These are phyloP conservation scores for Talaromyces borbonicus DNA, from an alignment of 495 filamentous ascomycete genomes.

Conservation along the genomic window DNA sequence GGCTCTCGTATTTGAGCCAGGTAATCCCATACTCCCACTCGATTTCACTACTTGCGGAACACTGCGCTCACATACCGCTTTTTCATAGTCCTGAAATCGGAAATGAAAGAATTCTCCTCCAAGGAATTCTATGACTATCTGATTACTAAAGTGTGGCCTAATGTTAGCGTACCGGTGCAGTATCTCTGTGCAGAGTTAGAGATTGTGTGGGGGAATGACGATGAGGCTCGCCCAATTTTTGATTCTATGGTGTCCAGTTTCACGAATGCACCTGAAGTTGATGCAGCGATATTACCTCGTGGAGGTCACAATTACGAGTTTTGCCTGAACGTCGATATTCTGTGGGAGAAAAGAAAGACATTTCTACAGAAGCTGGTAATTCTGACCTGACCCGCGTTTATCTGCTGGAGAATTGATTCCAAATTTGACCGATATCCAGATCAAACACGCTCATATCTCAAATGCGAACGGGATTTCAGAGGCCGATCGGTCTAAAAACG, in stretches of 20 bases:
- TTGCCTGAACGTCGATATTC: neutral
- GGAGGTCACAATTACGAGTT: conserved; percentile 9
- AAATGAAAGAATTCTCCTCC: neutral
- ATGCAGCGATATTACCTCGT: conserved; percentile 1
- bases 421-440: neutral
- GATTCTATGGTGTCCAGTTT: conserved; percentile 1
- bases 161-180: conserved; percentile 2
- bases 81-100: neutral
- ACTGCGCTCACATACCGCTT: neutral
- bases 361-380: conserved; percentile 4
- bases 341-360: conserved; percentile 1
- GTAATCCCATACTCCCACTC: neutral
- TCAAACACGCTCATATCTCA: neutral
- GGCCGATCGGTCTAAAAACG: neutral
- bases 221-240: conserved; percentile 4
- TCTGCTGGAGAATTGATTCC: neutral
- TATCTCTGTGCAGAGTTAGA: conserved; percentile 1
- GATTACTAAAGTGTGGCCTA: neutral
- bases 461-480: conserved; percentile 12
- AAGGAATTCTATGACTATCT: conserved; percentile 5
- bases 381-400: neutral
- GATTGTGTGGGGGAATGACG: conserved; percentile 4
- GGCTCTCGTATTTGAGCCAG: conserved; percentile 4
- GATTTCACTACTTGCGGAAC: neutral
- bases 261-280: neutral